phyloP scores from a whole-genome alignment of 2,329 filamentous ascomycete genomes.

The Aureobasidium melanogenum region DNA sequence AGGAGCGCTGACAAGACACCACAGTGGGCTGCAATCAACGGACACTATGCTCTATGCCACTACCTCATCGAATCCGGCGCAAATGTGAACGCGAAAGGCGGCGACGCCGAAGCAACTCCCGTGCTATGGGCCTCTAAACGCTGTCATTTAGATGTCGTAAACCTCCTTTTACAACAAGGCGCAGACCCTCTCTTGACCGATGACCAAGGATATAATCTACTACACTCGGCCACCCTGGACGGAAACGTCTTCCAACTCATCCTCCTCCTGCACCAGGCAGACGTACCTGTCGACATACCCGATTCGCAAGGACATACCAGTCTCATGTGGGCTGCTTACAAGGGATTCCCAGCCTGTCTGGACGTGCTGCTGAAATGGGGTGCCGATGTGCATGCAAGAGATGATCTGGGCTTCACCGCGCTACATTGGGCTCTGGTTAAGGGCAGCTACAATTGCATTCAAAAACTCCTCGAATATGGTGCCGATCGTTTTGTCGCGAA shows the following conservation, averaged over 20 bases:
- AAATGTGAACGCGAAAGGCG: conserved; percentile 89
- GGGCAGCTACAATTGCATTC: conserved; percentile 77
- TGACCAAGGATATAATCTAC: conserved; percentile 92
- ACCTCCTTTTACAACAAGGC: conserved; percentile 81
- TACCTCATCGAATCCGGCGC: conserved; percentile 81
- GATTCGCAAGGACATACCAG: conserved; percentile 88
- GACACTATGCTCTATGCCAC: conserved; percentile 94
- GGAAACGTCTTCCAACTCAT: conserved; percentile 87
- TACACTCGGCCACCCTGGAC: conserved; percentile 95
- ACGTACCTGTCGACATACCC: conserved; percentile 84
- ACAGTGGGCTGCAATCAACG: conserved; percentile 98
- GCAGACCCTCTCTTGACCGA: conserved; percentile 90
- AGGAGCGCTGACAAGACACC: conserved; percentile 9
- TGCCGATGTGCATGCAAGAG: conserved; percentile 79
- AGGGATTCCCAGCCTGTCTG: conserved; percentile 85
- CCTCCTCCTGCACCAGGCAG: conserved; percentile 76
- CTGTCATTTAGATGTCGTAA: conserved; percentile 93
- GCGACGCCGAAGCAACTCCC: conserved; percentile 87
- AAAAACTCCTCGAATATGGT: conserved; percentile 92
- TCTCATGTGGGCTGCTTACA: conserved; percentile 98
- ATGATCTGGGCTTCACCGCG: conserved; percentile 89
- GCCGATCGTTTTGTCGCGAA: conserved; percentile 89
- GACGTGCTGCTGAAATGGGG: conserved; percentile 92
- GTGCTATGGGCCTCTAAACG: conserved; percentile 95
- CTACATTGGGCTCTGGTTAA: conserved; percentile 96